Percentiles rank a stretch among this genome's conserved stretches.
These are phyloP conservation scores for Desmodesmus armatus DNA, from an alignment of 139 green algal genomes.

Conservation along the genomic window DNA sequence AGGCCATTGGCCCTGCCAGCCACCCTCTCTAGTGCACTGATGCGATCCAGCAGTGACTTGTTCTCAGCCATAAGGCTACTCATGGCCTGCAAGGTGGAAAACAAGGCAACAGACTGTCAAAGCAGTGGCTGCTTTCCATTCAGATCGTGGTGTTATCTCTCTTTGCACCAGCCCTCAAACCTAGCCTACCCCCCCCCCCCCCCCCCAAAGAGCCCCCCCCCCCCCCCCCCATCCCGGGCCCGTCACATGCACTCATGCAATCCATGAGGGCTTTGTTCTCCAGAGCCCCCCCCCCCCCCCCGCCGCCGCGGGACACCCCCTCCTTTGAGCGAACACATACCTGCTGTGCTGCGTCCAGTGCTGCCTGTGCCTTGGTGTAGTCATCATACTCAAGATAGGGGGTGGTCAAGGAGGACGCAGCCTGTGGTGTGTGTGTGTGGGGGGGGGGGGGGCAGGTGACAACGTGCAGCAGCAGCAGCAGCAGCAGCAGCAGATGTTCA, in stretches of 20 bases:
- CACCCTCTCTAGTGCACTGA: constrained; percentile 22
- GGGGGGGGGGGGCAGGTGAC: too few species aligned
- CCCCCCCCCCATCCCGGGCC: too few species aligned
- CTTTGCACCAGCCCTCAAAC: neutral
- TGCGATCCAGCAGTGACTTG: constrained; percentile 25
- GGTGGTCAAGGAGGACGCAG: constrained; percentile 13
- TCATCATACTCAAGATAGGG: constrained; percentile 42
- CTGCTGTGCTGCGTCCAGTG: constrained; percentile 37
- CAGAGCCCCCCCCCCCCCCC: too few species aligned
- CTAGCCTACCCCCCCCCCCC: neutral
- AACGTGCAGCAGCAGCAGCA: constrained; percentile 16
- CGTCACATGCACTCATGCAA: neutral
- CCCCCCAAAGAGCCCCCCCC: neutral
- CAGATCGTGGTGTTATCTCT: neutral
- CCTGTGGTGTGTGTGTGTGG: too few species aligned
- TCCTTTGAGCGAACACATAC: neutral
- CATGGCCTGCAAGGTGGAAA: neutral
- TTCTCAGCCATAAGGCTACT: constrained; percentile 36
- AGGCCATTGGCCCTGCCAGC: neutral
- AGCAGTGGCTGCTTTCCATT: neutral
- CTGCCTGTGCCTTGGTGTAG: constrained; percentile 32
- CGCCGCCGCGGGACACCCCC: too few species aligned
- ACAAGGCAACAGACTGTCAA: too few species aligned
- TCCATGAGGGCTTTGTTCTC: neutral
- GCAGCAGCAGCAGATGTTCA: constrained; percentile 14